A percentile compares a stretch with the other conserved stretches of the same genome.
phyloP scores from a whole-genome alignment of 139 green algal genomes.

The Pleodorina starrii region DNA sequence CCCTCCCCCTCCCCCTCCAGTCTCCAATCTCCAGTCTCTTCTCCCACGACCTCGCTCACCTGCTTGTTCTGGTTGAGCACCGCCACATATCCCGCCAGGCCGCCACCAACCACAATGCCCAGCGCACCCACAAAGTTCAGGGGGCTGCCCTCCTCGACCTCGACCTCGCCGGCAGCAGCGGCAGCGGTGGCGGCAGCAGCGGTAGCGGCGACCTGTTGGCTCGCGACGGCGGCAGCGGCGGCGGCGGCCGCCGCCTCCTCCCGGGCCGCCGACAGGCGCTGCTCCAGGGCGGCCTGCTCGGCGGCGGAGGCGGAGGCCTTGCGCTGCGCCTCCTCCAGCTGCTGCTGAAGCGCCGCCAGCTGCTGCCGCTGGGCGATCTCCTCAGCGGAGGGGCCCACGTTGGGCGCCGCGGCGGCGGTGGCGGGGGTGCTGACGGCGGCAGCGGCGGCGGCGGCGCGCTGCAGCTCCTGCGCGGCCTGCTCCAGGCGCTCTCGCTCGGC shows the following conservation, averaged over 20 bases:
- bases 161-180: neutral
- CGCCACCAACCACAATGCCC: slow-evolving; percentile 56
- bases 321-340: slow-evolving; percentile 26
- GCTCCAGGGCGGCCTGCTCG: slow-evolving; percentile 27
- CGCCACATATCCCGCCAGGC: slow-evolving; percentile 57
- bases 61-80: slow-evolving; percentile 58
- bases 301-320: neutral
- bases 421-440: neutral
- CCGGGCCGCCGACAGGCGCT: neutral
- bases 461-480: neutral
- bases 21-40: no score
- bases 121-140: slow-evolving; percentile 46
- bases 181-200: neutral
- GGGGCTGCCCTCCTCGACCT: neutral
- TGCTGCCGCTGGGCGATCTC: slow-evolving; percentile 11
- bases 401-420: neutral
- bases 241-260: neutral
- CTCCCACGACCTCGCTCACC: no score
- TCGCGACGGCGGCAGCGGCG: neutral
- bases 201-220: neutral
- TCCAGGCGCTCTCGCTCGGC: slow-evolving; percentile 14
- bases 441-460: neutral
- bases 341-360: slow-evolving; percentile 24
- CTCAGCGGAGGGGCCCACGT: neutral
- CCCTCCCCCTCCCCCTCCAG: no score